Evolutionary conservation across 2,329 filamentous ascomycete species (phyloP), one percentile per base, ranked within the genome.

Genomic region (Phyllachora maydis): DNA sequence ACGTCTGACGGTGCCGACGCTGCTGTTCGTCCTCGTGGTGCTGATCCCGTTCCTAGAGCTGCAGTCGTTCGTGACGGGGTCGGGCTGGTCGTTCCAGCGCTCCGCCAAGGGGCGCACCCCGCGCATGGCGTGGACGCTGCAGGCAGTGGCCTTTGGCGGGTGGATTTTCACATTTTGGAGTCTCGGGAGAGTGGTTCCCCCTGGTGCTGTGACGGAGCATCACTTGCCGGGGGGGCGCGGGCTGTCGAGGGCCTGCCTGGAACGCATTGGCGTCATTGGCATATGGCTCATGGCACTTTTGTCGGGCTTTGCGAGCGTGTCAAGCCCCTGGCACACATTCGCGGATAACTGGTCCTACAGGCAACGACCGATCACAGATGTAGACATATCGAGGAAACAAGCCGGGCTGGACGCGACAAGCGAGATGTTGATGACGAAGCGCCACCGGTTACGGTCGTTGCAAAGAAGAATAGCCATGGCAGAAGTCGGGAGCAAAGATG

Each of bases 281-380:
- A 81, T 88, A 26, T 71, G 74, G 22, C 50, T 88, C 25, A 90
- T 91, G 78, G 81, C 79, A 10, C 59, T 83, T 9, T 54, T 91
- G n/a, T 79, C 79, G 5, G 81, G 81, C 0, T 91, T 90, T 37
- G 81, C 81, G 5, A 78, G 78, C n/a, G 75, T 90, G 16, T 83
- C 76, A 13, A 74, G 76, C 2, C 68, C 82, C 2, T 91, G 81
- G 78, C 75, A 90, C 39, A 78, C 67, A 1, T 79, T 90, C 46
- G 63, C 68, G 13, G 66, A 69, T 15, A 64, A 61, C 18, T 52
- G 65, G 21, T 40, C 47, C 7, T 45, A 49, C 16, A 43, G 43
- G 22, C 52, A 50, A 23, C 57, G 62, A 15, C 64, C 64, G 4
- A 65, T 82, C 11, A 71, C 72, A 0, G 78, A 90, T 23, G 57